A percentile compares a stretch with the other conserved stretches of the same genome.
Evolutionary conservation across 192 early-diverging fungal genomes (phyloP).

Genomic region (Coemansia sp.): DNA sequence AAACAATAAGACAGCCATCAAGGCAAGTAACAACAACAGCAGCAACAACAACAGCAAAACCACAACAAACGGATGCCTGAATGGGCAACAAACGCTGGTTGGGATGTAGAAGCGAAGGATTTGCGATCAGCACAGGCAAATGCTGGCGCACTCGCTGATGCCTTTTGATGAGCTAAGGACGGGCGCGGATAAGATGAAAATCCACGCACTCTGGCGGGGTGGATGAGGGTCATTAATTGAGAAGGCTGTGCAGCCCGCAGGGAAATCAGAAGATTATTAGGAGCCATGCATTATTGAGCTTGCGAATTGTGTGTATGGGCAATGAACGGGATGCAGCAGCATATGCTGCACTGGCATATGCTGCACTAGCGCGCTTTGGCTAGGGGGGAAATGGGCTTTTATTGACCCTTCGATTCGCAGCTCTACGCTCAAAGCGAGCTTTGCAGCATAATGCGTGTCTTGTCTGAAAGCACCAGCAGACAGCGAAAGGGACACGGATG

Average conservation of each 20-base stretch:
- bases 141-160: not conserved
- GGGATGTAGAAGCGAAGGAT: slow-evolving; percentile 17
- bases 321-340: not conserved
- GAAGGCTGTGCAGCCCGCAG: slow-evolving; percentile 4
- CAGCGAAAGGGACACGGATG: too few species aligned
- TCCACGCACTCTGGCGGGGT: not conserved
- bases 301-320: not conserved
- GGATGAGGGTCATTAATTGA: not conserved
- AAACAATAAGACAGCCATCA: slow-evolving; percentile 11
- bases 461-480: too few species aligned
- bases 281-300: not conserved
- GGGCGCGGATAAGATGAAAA: not conserved
- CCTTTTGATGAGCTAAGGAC: slow-evolving; percentile 4
- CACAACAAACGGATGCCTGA: not conserved
- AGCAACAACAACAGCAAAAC: slow-evolving; percentile 17
- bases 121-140: slow-evolving; percentile 27
- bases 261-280: slow-evolving; percentile 3
- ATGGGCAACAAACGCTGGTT: slow-evolving; percentile 11
- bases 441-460: too few species aligned
- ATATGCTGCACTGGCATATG: too few species aligned
- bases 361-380: too few species aligned
- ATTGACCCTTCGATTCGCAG: too few species aligned
- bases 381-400: too few species aligned
- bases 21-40: slow-evolving; percentile 19
- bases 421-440: too few species aligned